Conservation (phyloP, 495 filamentous ascomycete genomes). For the Penicillium steckii region DNA sequence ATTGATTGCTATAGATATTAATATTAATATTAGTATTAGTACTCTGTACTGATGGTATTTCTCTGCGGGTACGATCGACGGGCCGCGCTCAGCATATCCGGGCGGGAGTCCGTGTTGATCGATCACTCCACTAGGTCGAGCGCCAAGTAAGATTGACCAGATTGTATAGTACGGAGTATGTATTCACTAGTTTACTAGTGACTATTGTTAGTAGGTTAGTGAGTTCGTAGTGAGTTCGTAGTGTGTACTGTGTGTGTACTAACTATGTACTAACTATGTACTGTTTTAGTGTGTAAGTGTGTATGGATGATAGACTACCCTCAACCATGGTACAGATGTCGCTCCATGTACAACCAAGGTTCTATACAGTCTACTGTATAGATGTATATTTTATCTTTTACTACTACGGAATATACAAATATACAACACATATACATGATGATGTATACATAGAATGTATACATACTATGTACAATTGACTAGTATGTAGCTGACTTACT, state of each 20-base stretch:
- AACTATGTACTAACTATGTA: no score
- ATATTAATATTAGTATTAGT: background rate
- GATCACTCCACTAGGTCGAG: no score
- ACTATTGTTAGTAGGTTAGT: background rate
- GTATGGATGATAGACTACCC: no score
- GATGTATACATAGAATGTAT: no score
- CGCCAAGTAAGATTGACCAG: no score
- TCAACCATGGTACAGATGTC: background rate
- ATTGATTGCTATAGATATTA: no score
- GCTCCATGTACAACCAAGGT: background rate
- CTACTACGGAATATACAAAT: background rate
- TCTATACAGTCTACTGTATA: background rate
- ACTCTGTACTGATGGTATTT: background rate
- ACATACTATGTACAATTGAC: background rate
- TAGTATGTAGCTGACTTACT: no score
- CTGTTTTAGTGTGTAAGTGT: no score
- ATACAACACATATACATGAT: no score
- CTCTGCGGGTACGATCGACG: constrained; percentile 6
- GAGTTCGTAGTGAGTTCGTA: background rate
- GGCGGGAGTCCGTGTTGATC: constrained; percentile 11
- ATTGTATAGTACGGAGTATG: background rate
- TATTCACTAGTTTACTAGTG: no score
- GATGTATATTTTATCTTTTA: background rate
- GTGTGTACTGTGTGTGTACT: background rate
- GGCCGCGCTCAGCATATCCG: constrained; percentile 7